Conservation (phyloP, 2,329 filamentous ascomycete species). For the Epichloe typhina region DNA sequence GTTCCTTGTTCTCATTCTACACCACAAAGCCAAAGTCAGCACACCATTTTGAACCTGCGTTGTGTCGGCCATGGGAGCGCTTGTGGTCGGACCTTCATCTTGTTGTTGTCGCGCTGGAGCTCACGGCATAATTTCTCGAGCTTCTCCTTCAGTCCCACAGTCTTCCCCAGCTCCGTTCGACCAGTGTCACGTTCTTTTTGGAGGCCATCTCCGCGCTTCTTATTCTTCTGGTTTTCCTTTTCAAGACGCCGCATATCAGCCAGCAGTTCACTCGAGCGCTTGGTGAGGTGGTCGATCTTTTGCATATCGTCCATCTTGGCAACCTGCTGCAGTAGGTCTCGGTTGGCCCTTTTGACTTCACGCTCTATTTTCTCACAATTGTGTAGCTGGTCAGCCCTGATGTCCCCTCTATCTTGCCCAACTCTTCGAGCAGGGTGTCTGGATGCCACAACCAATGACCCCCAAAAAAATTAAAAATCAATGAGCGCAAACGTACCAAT, state of each 20-base stretch:
- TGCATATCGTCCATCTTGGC: constrained; percentile 86
- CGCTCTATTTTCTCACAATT: constrained; percentile 45
- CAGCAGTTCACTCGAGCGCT: constrained; percentile 80
- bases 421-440: not conserved
- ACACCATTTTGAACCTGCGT: not conserved
- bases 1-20: constrained; percentile 82
- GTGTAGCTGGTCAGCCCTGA: constrained; percentile 1
- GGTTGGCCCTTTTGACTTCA: constrained; percentile 86
- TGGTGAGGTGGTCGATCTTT: constrained; percentile 81
- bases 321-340: constrained; percentile 77
- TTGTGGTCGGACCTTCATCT: constrained; percentile 62
- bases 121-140: constrained; percentile 92
- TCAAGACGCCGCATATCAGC: constrained; percentile 93
- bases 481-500: constrained; percentile 50
- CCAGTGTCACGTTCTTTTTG: constrained; percentile 95
- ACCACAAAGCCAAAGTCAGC: constrained; percentile 12
- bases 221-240: constrained; percentile 87
- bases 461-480: too few species aligned
- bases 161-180: constrained; percentile 79
- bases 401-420: not conserved
- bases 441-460: too few species aligned
- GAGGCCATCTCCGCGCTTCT: constrained; percentile 83
- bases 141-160: constrained; percentile 84
- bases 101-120: constrained; percentile 93
- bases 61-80: not conserved